Base-by-base conservation (phyloP, 1,284 basidiomycete species). In the Ganoderma leucocontextum region DNA sequence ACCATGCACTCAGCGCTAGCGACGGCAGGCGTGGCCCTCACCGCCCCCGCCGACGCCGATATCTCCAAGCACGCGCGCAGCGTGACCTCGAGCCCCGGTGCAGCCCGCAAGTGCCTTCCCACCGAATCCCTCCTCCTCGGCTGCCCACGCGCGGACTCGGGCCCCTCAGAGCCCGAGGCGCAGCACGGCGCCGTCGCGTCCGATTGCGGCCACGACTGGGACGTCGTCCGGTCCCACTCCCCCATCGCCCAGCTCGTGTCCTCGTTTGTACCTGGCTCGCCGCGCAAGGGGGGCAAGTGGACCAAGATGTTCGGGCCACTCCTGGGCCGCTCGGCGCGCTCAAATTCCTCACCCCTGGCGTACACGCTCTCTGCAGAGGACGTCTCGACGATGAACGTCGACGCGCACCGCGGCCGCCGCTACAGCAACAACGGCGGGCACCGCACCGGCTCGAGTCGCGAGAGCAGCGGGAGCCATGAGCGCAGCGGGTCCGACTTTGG, bases 281-380 rank as follows among this genome's bases (percentile, higher is more conserved):
- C 73, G 8, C 67, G 70, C 41, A 71, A 72, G 62, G 29, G 58
- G 25, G 44, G 29, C 25, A 75, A 74, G 39, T 75, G 74, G 74
- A 69, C 73, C 7, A 73, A 76, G 74, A 65, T 78, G 57, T 62
- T 78, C 62, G 74, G 72, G 61, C 76, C 76, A 22, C 70, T 77
- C 44, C 67, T 76, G 36, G 70, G 71, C 13, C 70, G 74, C 62
- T 62, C 65, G 2, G n/a, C 2, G 5, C 12, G 41, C n/a, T 42
- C 33, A 3, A 47, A 52, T 39, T 35, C 64, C 10, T 67, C 69
- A 60, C 65, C 63, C 52, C 63, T 69, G 63, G 63, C 64, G 8
- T 69, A 70, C 67, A 66, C 67, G 49, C 60, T 70, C 63, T 72
- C 70, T 22, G 64, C 69, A 1, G 75, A 76, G 62, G 73, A 75